phyloP scores from a whole-genome alignment of 352 stramenopile species.

The Phytopythium montanum region DNA sequence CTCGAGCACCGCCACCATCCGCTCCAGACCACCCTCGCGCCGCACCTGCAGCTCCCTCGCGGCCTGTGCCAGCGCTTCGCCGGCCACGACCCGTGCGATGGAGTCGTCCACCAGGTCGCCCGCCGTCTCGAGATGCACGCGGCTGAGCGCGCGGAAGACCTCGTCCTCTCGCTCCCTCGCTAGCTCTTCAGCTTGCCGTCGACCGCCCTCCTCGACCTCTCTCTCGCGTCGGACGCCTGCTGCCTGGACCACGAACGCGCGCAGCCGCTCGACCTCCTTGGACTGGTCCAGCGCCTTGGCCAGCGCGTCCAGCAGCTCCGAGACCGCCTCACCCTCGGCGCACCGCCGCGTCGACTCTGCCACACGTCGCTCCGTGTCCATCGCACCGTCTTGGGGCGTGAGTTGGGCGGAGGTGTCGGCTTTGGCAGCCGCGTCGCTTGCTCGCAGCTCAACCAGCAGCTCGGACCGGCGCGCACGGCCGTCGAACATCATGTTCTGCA shows the following conservation, averaged over 20 bases:
- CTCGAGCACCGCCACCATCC: constrained; percentile 57
- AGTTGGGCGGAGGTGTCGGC: constrained; percentile 13
- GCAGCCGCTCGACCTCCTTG: constrained; percentile 74
- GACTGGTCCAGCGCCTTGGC: constrained; percentile 85
- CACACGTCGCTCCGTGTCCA: constrained; percentile 44
- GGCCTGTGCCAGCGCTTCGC: constrained; percentile 42
- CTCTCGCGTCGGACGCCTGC: constrained; percentile 59
- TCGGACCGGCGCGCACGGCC: constrained; percentile 84
- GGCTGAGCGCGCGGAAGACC: constrained; percentile 71
- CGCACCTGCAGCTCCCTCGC: constrained; percentile 51
- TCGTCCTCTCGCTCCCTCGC: constrained; percentile 80
- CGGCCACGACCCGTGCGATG: constrained; percentile 47
- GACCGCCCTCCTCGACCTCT: constrained; percentile 85
- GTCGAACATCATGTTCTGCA: constrained; percentile 95
- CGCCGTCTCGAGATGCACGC: constrained; percentile 78
- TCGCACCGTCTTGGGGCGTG: constrained; percentile 10
- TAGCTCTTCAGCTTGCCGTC: constrained; percentile 84
- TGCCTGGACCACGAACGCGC: constrained; percentile 66
- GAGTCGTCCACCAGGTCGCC: constrained; percentile 68
- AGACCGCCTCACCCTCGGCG: constrained; percentile 85
- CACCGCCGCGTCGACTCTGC: constrained; percentile 49
- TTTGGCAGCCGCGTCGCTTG: constrained; percentile 46
- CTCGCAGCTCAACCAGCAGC: constrained; percentile 88
- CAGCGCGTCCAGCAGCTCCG: constrained; percentile 87
- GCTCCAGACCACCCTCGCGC: constrained; percentile 30